Percentiles rank a stretch among this genome's conserved stretches.
These are phyloP conservation scores for Areca catechu DNA, from an alignment of 176 grass and related monocot species.

Conservation along the genomic window DNA sequence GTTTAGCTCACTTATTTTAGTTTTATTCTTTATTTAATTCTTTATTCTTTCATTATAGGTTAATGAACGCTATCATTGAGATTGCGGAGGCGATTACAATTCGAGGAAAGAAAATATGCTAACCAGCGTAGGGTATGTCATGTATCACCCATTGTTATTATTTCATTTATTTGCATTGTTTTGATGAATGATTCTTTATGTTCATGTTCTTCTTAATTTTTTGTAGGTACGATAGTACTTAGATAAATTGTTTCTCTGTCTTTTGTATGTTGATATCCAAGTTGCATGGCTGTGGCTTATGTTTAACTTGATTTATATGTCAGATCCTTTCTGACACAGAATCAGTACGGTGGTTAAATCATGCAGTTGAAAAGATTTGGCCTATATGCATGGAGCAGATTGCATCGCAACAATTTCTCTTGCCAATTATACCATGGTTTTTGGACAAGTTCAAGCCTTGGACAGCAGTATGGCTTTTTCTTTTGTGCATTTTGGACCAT, in stretches of 20 bases:
- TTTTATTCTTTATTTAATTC: background rate
- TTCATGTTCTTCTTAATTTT: too few species aligned
- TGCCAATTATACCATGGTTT: constrained; percentile 91
- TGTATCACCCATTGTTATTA: constrained; percentile 6
- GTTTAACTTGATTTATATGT: constrained; percentile 25
- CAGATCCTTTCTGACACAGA: constrained; percentile 92
- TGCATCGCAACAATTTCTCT: constrained; percentile 70
- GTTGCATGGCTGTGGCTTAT: constrained; percentile 17
- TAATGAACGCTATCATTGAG: constrained; percentile 53
- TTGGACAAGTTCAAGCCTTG: constrained; percentile 95
- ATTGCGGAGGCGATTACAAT: constrained; percentile 52
- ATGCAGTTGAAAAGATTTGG: constrained; percentile 88
- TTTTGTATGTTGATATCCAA: background rate
- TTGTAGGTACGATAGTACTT: background rate
- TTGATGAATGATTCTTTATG: too few species aligned
- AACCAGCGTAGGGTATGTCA: constrained; percentile 60
- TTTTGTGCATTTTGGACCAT: background rate
- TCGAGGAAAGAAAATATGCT: constrained; percentile 72
- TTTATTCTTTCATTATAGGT: constrained; percentile 39
- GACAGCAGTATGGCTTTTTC: constrained; percentile 50
- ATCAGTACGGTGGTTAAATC: constrained; percentile 88
- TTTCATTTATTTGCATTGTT: constrained; percentile 20
- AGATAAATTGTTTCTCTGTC: constrained; percentile 7
- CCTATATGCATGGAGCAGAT: constrained; percentile 94
- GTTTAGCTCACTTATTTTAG: background rate